Percentiles rank a stretch among this genome's conserved stretches.
Evolutionary conservation across 2,329 filamentous ascomycete species (phyloP).

Genomic region (Xylariaceae sp.): DNA sequence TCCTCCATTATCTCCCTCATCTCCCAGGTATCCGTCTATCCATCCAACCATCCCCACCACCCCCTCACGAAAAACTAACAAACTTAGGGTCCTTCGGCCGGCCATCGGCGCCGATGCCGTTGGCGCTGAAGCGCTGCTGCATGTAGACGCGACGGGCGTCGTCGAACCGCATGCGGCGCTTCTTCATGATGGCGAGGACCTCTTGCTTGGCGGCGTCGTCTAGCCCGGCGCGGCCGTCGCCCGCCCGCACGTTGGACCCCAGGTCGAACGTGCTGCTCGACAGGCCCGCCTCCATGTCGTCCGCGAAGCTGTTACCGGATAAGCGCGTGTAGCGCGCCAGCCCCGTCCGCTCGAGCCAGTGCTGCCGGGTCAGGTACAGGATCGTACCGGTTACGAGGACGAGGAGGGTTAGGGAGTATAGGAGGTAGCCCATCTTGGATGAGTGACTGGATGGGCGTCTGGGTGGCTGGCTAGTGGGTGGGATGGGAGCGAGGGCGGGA

Average conservation of each 20-base stretch:
- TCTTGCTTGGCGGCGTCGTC: conserved; percentile 80
- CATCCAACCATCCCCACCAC: too few species aligned
- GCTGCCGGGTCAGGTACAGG: conserved; percentile 77
- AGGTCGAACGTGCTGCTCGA: conserved; percentile 84
- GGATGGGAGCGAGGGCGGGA: too few species aligned
- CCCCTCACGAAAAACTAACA: conserved; percentile 77
- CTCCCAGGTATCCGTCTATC: neutral
- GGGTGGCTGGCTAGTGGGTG: conserved; percentile 1
- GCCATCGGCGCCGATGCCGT: conserved; percentile 88
- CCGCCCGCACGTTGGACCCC: conserved; percentile 73
- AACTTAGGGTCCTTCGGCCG: conserved; percentile 91
- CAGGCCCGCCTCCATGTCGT: conserved; percentile 86
- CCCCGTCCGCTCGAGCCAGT: conserved; percentile 75
- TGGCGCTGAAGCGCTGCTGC: conserved; percentile 81
- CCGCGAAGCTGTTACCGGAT: conserved; percentile 62
- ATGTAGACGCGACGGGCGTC: conserved; percentile 86
- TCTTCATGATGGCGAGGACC: conserved; percentile 90
- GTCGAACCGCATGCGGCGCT: conserved; percentile 79
- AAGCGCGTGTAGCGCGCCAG: too few species aligned
- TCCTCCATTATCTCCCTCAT: neutral
- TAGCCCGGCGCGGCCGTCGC: conserved; percentile 78
- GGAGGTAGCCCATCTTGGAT: conserved; percentile 71
- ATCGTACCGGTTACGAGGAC: conserved; percentile 72
- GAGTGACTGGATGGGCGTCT: conserved; percentile 3
- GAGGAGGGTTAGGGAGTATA: conserved; percentile 76